Conservation (phyloP, 306 rosid species). For the Canavalia ensiformis region DNA sequence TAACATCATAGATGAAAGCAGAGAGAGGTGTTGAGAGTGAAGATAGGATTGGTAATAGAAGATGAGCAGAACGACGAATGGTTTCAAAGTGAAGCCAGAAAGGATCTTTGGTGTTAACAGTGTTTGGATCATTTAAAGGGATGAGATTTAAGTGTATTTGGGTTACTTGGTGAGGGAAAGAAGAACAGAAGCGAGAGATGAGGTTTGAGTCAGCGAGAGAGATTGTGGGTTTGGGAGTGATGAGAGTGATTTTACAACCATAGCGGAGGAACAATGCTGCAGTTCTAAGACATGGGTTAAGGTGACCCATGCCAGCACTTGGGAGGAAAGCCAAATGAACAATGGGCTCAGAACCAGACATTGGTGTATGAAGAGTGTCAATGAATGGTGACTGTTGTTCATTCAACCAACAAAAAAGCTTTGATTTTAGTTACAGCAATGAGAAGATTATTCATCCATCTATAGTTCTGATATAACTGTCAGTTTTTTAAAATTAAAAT, state of each 20-base stretch:
- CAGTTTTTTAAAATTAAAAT: too few species aligned
- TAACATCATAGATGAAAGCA: slow-evolving; percentile 52
- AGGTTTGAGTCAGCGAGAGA: slow-evolving; percentile 55
- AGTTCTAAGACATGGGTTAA: slow-evolving; percentile 49
- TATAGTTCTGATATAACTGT: too few species aligned
- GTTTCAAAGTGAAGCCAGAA: slow-evolving; percentile 53
- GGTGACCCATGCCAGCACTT: slow-evolving; percentile 64
- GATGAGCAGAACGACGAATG: slow-evolving; percentile 54
- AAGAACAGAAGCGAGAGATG: slow-evolving; percentile 59
- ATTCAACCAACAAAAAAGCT: too few species aligned
- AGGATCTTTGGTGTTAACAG: slow-evolving; percentile 54
- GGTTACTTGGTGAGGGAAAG: slow-evolving; percentile 45
- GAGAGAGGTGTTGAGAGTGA: slow-evolving; percentile 55
- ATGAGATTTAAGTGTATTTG: background rate
- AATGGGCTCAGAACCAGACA: background rate
- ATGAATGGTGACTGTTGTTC: too few species aligned
- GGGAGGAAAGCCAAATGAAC: slow-evolving; percentile 59
- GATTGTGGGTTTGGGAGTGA: slow-evolving; percentile 56
- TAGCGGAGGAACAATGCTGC: slow-evolving; percentile 45
- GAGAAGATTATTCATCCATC: too few species aligned
- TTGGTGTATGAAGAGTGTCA: background rate
- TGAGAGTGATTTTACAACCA: slow-evolving; percentile 53
- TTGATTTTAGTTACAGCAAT: too few species aligned
- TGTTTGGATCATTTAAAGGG: slow-evolving; percentile 10
- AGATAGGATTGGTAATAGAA: slow-evolving; percentile 47